Evolutionary conservation across 768 basidiomycete genomes (phyloP).

Genomic region (Panus rudis): DNA sequence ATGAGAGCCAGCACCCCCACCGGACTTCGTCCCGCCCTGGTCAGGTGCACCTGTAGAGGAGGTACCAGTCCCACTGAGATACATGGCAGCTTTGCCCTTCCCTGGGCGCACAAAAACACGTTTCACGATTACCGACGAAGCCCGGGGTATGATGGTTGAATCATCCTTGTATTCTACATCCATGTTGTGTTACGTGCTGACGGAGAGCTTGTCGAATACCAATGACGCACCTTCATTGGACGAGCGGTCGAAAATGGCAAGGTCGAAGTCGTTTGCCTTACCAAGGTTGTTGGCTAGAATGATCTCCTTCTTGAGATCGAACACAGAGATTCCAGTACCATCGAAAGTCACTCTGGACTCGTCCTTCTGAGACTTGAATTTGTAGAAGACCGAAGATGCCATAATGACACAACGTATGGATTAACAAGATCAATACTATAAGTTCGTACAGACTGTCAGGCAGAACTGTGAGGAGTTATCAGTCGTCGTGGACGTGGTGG

Average conservation of each 20-base stretch:
- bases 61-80: constrained; percentile 45
- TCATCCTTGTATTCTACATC: constrained; percentile 85
- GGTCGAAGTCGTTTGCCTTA: constrained; percentile 96
- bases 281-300: constrained; percentile 93
- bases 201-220: no score
- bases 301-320: constrained; percentile 98
- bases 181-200: no score
- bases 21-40: constrained; percentile 12
- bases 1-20: constrained; percentile 25
- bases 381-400: constrained; percentile 97
- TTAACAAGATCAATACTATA: constrained; percentile 18
- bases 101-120: constrained; percentile 76
- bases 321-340: constrained; percentile 97
- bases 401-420: constrained; percentile 29
- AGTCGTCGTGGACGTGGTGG: no score
- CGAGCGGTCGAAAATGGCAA: constrained; percentile 76
- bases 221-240: constrained; percentile 74
- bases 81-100: constrained; percentile 76
- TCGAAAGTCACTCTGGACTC: constrained; percentile 97
- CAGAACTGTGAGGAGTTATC: no score
- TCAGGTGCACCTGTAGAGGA: constrained; percentile 38
- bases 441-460: constrained; percentile 10
- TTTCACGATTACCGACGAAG: constrained; percentile 90
- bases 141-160: constrained; percentile 84
- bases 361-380: constrained; percentile 91